A percentile compares a stretch with the other conserved stretches of the same genome.
These are phyloP conservation scores for Malus asiatica DNA, from an alignment of 306 rosid species.

Conservation along the genomic window DNA sequence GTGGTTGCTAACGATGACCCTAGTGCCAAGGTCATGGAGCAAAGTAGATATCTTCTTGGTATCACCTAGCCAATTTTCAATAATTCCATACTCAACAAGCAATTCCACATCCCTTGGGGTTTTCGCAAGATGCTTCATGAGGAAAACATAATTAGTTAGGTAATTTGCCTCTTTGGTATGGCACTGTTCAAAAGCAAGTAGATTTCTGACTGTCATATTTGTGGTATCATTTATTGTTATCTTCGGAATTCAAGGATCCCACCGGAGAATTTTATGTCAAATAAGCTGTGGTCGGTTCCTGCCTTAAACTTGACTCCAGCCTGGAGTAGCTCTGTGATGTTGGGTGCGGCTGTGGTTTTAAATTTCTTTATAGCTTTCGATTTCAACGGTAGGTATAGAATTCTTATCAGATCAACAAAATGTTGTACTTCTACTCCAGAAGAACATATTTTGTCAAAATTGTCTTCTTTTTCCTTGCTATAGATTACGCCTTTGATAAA, in stretches of 20 bases:
- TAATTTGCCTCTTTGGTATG: not conserved
- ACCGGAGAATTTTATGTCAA: not conserved
- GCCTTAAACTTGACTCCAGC: conserved; percentile 28
- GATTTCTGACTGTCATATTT: not conserved
- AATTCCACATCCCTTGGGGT: not conserved
- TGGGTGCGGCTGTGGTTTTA: conserved; percentile 7
- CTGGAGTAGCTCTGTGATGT: conserved; percentile 14
- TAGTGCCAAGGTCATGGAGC: conserved; percentile 8
- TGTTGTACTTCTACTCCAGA: not conserved
- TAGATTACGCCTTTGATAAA: too few species aligned
- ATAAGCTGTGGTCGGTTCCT: conserved; percentile 7
- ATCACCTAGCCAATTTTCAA: conserved; percentile 8
- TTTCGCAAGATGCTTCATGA: not conserved
- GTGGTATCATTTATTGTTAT: not conserved
- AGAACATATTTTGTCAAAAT: not conserved
- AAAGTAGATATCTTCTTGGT: not conserved
- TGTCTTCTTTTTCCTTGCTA: not conserved
- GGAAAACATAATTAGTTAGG: not conserved
- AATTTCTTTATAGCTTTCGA: not conserved
- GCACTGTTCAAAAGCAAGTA: conserved; percentile 30
- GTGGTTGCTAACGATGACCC: not conserved
- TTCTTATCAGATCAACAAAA: conserved; percentile 32
- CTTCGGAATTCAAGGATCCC: not conserved
- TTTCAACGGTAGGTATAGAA: conserved; percentile 13
- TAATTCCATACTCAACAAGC: conserved; percentile 17